Base-by-base conservation (phyloP, 2,329 filamentous ascomycete genomes). In the Zasmidium angulare region DNA sequence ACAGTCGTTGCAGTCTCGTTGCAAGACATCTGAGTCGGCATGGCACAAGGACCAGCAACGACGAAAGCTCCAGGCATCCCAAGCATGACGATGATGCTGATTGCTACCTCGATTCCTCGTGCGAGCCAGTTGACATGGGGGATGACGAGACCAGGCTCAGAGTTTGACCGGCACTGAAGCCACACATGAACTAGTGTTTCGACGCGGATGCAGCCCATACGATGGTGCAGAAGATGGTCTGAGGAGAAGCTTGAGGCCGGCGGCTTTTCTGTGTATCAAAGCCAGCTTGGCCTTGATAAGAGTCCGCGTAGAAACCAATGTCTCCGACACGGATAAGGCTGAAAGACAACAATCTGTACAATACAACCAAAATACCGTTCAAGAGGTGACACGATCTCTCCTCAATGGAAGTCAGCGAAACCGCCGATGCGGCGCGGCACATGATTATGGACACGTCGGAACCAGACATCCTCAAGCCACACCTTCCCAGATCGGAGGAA, bases 111-210 rank as follows among this genome's bases (percentile, higher is more conserved):
- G 26, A 6, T 6, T 29, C 26, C 26, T 29, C 26, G 26, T 29
- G 26, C 26, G 26, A 29, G 11, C 6, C 26, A 29, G 26, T 29
- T 4, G 26, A 11, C 26, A 6, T 29, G 26, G 36, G n/a, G 9
- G 40, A 46, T 26, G 26, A 23, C 22, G 31, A 46, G 51, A 53
- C 31, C 19, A 46, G 21, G 17, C 24, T 17, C 36, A 46, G 22
- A 46, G 51, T 53, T 53, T 19, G 31, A 19, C 51, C 31, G 26
- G 31, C 21, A 40, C 19, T 20, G 23, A 21, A 46, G 51, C 51
- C 51, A 46, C 36, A 43, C 51, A 20, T 22, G 21, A 23, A 53
- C 51, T 53, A 53, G 31, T 40, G 51, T 53, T 53, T 46, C 51
- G 43, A n/a, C 36, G 22, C 40, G 9, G 20, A 46, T 53, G 51